Percentiles rank a stretch among this genome's conserved stretches.
phyloP scores from a whole-genome alignment of 129 eudicot genomes.

The Helianthus annuus region DNA sequence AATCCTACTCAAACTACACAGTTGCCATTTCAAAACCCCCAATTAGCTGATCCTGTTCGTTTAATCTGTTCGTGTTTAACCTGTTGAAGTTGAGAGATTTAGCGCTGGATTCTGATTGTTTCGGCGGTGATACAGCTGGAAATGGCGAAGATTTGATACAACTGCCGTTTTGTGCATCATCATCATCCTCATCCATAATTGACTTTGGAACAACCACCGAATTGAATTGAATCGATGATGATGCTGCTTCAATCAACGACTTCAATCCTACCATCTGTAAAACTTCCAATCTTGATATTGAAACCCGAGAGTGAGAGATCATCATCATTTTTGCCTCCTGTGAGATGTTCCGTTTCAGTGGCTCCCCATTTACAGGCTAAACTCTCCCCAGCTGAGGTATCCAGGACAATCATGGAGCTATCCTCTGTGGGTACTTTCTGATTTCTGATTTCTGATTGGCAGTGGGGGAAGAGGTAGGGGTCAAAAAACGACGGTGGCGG shows the following conservation, averaged over 20 bases:
- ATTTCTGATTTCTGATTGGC: constrained; percentile 37
- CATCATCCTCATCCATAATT: constrained; percentile 1
- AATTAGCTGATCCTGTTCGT: no score
- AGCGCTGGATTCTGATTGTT: no score
- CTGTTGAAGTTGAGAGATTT: no score
- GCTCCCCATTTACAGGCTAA: constrained; percentile 42
- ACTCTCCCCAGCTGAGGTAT: constrained; percentile 76
- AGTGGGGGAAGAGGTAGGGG: constrained; percentile 59
- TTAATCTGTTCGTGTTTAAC: no score
- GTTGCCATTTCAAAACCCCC: no score
- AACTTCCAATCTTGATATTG: constrained; percentile 8
- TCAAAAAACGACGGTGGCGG: constrained; percentile 38
- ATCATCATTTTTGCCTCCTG: neutral
- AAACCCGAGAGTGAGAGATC: neutral
- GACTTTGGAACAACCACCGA: neutral
- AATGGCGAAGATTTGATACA: no score
- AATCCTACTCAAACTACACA: no score
- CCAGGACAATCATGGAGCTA: constrained; percentile 80
- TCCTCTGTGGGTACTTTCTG: constrained; percentile 70
- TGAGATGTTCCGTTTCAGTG: constrained; percentile 51
- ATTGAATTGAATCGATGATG: constrained; percentile 13
- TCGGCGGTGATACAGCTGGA: no score
- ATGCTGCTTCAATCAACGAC: constrained; percentile 9
- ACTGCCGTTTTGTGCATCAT: neutral
- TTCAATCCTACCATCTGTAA: constrained; percentile 28